A percentile compares a stretch with the other conserved stretches of the same genome.
These are phyloP conservation scores for Pichia kluyveri DNA, from an alignment of 805 yeast species.

Conservation along the genomic window DNA sequence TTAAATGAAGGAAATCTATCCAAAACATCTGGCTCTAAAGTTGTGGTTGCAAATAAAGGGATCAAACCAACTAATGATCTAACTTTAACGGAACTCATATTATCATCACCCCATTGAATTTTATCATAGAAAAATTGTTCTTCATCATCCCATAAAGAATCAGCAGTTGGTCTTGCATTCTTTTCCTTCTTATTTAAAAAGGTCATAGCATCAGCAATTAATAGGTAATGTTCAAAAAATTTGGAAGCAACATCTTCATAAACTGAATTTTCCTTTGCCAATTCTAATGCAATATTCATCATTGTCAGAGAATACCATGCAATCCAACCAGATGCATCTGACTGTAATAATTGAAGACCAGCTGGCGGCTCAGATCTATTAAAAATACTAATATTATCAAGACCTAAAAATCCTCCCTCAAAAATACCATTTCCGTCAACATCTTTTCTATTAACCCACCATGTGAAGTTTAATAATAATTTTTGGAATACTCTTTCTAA, in stretches of 20 bases:
- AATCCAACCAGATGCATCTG: constrained; percentile 98
- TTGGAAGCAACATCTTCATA: constrained; percentile 92
- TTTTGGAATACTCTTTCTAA: constrained; percentile 91
- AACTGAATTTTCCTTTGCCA: constrained; percentile 75
- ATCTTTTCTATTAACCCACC: constrained; percentile 97
- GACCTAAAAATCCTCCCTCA: constrained; percentile 89
- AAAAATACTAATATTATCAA: constrained; percentile 88
- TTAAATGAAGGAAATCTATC: constrained; percentile 74
- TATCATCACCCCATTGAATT: constrained; percentile 67
- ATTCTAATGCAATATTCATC: constrained; percentile 86
- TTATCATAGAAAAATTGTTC: constrained; percentile 89
- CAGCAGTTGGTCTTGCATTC: constrained; percentile 32
- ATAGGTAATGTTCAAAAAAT: constrained; percentile 84
- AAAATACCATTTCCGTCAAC: constrained; percentile 78
- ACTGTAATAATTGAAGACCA: constrained; percentile 85
- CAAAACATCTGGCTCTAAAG: constrained; percentile 77
- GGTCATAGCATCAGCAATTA: constrained; percentile 92
- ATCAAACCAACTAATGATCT: constrained; percentile 86
- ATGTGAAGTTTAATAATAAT: constrained; percentile 77
- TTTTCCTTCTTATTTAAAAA: constrained; percentile 35
- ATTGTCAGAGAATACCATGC: constrained; percentile 84
- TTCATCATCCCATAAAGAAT: constrained; percentile 80
- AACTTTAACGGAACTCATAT: constrained; percentile 66
- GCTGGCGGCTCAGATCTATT: constrained; percentile 93
- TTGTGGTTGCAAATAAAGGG: constrained; percentile 82